Evolutionary conservation across 352 stramenopile species (phyloP).

Genomic region (Phytophthora cryptogea): DNA sequence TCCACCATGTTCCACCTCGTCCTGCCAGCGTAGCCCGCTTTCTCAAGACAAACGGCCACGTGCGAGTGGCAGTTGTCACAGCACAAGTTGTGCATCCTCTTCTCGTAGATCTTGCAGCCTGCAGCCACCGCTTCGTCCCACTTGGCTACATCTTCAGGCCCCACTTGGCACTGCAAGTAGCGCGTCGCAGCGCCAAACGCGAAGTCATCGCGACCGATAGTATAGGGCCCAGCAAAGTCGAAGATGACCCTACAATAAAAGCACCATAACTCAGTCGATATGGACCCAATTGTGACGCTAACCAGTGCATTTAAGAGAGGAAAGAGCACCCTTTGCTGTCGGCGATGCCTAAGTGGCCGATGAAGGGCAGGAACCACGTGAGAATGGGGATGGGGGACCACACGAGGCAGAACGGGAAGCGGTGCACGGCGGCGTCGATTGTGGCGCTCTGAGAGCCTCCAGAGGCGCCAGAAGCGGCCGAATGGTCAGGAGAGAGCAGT

Average conservation of each 20-base stretch:
- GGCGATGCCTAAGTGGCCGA: slow-evolving; percentile 95
- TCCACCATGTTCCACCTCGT: slow-evolving; percentile 80
- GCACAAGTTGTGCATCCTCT: slow-evolving; percentile 95
- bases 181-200: slow-evolving; percentile 88
- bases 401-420: slow-evolving; percentile 93
- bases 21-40: slow-evolving; percentile 53
- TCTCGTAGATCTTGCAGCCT: slow-evolving; percentile 92
- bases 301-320: background rate
- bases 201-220: slow-evolving; percentile 88
- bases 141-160: slow-evolving; percentile 47
- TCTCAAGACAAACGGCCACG: slow-evolving; percentile 85
- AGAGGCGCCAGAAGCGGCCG: slow-evolving; percentile 2
- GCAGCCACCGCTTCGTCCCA: slow-evolving; percentile 92
- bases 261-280: slow-evolving; percentile 15
- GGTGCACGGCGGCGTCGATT: slow-evolving; percentile 45
- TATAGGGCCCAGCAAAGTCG: slow-evolving; percentile 96
- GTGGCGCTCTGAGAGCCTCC: slow-evolving; percentile 1
- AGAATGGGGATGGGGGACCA: slow-evolving; percentile 92
- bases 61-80: slow-evolving; percentile 98
- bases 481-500: slow-evolving; percentile 17
- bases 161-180: slow-evolving; percentile 85
- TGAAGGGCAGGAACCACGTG: slow-evolving; percentile 95
- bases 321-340: slow-evolving; percentile 74
- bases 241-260: slow-evolving; percentile 84
- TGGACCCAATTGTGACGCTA: background rate